These are phyloP conservation scores for Daedaleopsis nitida DNA, from an alignment of 768 basidiomycete genomes.

Conservation along the genomic window DNA sequence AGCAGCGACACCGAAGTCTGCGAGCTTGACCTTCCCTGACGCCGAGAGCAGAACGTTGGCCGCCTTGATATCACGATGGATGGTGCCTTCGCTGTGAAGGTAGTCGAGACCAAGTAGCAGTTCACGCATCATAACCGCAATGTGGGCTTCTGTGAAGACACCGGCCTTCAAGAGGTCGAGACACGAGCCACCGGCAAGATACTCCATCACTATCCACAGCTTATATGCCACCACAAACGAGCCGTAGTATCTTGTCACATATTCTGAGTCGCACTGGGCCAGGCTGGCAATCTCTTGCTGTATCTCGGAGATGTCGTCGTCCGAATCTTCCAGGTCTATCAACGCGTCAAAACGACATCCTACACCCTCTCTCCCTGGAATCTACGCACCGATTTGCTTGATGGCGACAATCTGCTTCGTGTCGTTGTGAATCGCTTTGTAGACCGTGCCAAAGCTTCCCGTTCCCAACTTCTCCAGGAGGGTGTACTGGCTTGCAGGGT, in stretches of 20 bases:
- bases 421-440: constrained; percentile 95
- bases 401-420: constrained; percentile 95
- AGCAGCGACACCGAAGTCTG: constrained; percentile 98
- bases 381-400: constrained; percentile 88
- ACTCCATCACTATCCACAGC: constrained; percentile 99
- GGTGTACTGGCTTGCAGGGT: constrained; percentile 89
- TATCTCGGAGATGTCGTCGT: constrained; percentile 98
- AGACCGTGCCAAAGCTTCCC: constrained; percentile 95
- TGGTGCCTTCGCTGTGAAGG: constrained; percentile 93
- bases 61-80: constrained; percentile 99
- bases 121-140: constrained; percentile 93
- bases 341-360: neutral
- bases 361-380: constrained; percentile 7
- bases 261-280: constrained; percentile 94
- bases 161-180: constrained; percentile 94
- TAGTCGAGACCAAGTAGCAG: constrained; percentile 92
- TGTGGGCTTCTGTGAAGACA: constrained; percentile 88
- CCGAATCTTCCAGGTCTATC: constrained; percentile 93
- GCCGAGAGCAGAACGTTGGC: constrained; percentile 93
- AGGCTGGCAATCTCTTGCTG: constrained; percentile 98
- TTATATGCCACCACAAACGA: constrained; percentile 97
- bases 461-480: constrained; percentile 96
- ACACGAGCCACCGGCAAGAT: constrained; percentile 97
- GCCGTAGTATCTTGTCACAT: constrained; percentile 95
- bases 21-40: constrained; percentile 92